These are phyloP conservation scores for Earliella scabrosa DNA, from an alignment of 1,284 basidiomycete genomes.

Conservation along the genomic window DNA sequence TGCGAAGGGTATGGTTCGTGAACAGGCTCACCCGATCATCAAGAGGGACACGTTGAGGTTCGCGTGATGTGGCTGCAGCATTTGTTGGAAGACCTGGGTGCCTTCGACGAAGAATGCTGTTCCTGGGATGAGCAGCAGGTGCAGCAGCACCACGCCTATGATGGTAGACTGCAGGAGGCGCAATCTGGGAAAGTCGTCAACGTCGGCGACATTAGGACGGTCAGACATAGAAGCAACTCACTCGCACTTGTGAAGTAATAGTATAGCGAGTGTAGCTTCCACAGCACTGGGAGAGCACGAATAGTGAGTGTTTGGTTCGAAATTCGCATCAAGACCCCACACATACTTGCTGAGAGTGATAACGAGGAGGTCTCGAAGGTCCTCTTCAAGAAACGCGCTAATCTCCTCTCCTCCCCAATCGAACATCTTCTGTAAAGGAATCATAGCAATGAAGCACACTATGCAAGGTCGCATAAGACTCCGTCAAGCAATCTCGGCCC, in stretches of 20 bases:
- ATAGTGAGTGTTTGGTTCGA: conserved; percentile 18
- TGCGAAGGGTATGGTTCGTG: background rate
- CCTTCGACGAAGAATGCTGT: conserved; percentile 63
- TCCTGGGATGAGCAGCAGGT: conserved; percentile 65
- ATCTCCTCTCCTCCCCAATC: conserved; percentile 69
- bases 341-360: conserved; percentile 66
- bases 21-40: conserved; percentile 55
- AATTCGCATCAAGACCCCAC: conserved; percentile 16
- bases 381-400: conserved; percentile 57
- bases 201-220: background rate
- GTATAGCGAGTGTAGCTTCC: conserved; percentile 69
- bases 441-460: conserved; percentile 59
- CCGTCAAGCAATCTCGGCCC: no score
- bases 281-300: conserved; percentile 35
- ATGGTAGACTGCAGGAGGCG: conserved; percentile 64
- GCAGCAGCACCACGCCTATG: conserved; percentile 66
- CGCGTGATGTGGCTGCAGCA: conserved; percentile 50
- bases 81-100: conserved; percentile 52
- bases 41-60: conserved; percentile 68
- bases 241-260: conserved; percentile 67
- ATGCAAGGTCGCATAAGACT: background rate
- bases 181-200: conserved; percentile 37
- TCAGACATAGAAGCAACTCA: no score
- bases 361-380: conserved; percentile 59
- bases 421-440: conserved; percentile 59